Conservation (phyloP, 352 stramenopile species). For the Phytophthora crassamura region DNA sequence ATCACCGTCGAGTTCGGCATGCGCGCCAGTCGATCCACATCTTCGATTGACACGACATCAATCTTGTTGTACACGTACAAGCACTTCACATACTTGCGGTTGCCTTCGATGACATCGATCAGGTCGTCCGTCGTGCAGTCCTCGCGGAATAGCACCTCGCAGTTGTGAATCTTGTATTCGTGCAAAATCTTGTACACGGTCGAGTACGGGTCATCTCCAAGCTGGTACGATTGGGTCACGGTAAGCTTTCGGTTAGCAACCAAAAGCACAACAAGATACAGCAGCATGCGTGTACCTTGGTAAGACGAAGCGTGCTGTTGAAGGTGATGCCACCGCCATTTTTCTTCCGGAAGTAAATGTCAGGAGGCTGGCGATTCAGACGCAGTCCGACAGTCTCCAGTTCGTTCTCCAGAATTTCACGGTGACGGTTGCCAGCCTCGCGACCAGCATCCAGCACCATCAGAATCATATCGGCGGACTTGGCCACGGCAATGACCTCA, state of each 20-base stretch:
- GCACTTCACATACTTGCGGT: slow-evolving; percentile 99
- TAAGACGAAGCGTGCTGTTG: slow-evolving; percentile 96
- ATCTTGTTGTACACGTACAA: slow-evolving; percentile 99
- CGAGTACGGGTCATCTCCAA: slow-evolving; percentile 88
- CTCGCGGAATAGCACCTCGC: slow-evolving; percentile 97
- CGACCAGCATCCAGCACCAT: slow-evolving; percentile 99
- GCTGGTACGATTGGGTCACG: slow-evolving; percentile 36
- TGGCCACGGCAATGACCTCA: slow-evolving; percentile 99
- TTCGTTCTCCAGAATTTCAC: slow-evolving; percentile 98
- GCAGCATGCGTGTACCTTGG: slow-evolving; percentile 73
- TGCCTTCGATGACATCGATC: slow-evolving; percentile 99
- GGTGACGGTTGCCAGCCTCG: slow-evolving; percentile 96
- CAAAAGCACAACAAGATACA: slow-evolving; percentile 1
- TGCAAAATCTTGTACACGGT: slow-evolving; percentile 92
- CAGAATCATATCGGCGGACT: slow-evolving; percentile 98
- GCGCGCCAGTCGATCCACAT: slow-evolving; percentile 97
- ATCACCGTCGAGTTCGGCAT: slow-evolving; percentile 97
- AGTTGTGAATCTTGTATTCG: slow-evolving; percentile 99
- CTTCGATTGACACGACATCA: slow-evolving; percentile 99
- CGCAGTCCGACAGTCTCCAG: slow-evolving; percentile 98
- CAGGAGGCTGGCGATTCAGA: slow-evolving; percentile 96
- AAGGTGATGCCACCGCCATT: slow-evolving; percentile 96
- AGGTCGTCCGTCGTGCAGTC: slow-evolving; percentile 97
- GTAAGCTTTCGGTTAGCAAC: slow-evolving; percentile 1
- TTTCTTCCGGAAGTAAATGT: slow-evolving; percentile 98